Evolutionary conservation across 2,329 filamentous ascomycete genomes (phyloP).

Genomic region (Curvularia verruculosa): DNA sequence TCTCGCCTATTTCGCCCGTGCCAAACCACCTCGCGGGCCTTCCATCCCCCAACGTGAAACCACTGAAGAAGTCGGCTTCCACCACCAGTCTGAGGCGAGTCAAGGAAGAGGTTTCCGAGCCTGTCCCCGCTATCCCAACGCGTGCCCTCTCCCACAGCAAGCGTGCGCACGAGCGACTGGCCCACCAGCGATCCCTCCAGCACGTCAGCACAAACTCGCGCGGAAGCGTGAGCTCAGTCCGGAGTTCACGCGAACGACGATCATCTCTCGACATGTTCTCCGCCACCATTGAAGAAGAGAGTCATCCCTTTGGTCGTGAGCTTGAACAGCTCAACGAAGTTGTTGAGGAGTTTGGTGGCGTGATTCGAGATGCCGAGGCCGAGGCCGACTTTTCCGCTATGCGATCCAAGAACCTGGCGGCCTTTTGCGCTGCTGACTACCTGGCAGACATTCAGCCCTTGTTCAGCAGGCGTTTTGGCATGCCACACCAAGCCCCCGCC

Average conservation of each 20-base stretch:
- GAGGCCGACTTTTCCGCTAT: conserved; percentile 79
- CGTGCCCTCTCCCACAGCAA: conserved; percentile 89
- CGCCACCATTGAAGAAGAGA: conserved; percentile 45
- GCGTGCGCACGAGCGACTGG: conserved; percentile 77
- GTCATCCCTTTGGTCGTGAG: conserved; percentile 85
- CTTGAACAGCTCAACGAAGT: conserved; percentile 91
- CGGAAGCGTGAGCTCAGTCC: conserved; percentile 59
- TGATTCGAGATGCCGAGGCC: conserved; percentile 64
- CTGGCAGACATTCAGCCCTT: conserved; percentile 77
- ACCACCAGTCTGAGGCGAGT: conserved; percentile 40
- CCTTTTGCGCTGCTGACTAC: conserved; percentile 83
- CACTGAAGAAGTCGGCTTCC: conserved; percentile 51
- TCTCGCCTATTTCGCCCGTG: conserved; percentile 57
- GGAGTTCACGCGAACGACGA: conserved; percentile 63
- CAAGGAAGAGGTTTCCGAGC: conserved; percentile 39
- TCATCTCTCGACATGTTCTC: conserved; percentile 52
- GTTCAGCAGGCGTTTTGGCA: conserved; percentile 32
- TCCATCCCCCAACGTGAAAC: conserved; percentile 60
- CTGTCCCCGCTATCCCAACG: conserved; percentile 73
- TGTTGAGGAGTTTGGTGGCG: conserved; percentile 78
- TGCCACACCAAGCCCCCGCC: conserved; percentile 26
- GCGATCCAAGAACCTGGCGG: conserved; percentile 70
- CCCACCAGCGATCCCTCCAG: conserved; percentile 68
- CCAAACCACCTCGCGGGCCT: conserved; percentile 63
- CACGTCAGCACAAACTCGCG: conserved; percentile 43